Percentiles rank a stretch among this genome's conserved stretches.
phyloP scores from a whole-genome alignment of 495 filamentous ascomycete genomes.

The Umbilicaria muhlenbergii region DNA sequence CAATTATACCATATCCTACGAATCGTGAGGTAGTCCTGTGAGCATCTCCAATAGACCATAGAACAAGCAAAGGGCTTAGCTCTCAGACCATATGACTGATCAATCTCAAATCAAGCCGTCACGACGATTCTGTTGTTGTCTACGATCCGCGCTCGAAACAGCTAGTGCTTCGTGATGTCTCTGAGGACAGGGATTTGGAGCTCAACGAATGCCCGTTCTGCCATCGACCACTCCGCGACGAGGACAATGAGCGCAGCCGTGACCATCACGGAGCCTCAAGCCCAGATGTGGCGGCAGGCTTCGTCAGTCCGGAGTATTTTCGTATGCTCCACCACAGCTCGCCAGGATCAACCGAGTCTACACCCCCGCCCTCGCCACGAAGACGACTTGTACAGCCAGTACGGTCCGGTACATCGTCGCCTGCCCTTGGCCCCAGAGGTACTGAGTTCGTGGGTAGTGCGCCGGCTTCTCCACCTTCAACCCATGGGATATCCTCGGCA shows the following conservation, averaged over 20 bases:
- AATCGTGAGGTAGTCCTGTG: slow-evolving; percentile 37
- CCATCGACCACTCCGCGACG: slow-evolving; percentile 57
- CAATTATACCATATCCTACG: slow-evolving; percentile 15
- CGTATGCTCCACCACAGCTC: slow-evolving; percentile 64
- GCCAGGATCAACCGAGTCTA: slow-evolving; percentile 32
- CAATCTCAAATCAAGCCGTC: slow-evolving; percentile 42
- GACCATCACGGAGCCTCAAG: slow-evolving; percentile 18
- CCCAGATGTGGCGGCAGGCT: slow-evolving; percentile 38
- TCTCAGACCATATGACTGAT: slow-evolving; percentile 3
- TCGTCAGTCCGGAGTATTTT: slow-evolving; percentile 84
- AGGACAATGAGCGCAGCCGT: slow-evolving; percentile 23
- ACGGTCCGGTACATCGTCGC: slow-evolving; percentile 20
- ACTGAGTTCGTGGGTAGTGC: slow-evolving; percentile 39
- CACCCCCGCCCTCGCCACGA: slow-evolving; percentile 33
- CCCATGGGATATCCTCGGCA: slow-evolving; percentile 59
- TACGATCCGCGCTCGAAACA: slow-evolving; percentile 75
- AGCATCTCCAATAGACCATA: slow-evolving; percentile 6
- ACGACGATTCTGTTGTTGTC: slow-evolving; percentile 81
- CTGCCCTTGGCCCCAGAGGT: slow-evolving; percentile 10
- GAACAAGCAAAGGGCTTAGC: background rate
- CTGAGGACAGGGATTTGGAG: slow-evolving; percentile 29
- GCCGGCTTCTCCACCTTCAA: slow-evolving; percentile 20
- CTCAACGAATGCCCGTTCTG: slow-evolving; percentile 73
- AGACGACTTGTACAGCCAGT: slow-evolving; percentile 35
- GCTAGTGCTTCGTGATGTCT: slow-evolving; percentile 58